These are phyloP conservation scores for Lenwebbia sp. DNA, from an alignment of 345 rosid genomes.

Conservation along the genomic window DNA sequence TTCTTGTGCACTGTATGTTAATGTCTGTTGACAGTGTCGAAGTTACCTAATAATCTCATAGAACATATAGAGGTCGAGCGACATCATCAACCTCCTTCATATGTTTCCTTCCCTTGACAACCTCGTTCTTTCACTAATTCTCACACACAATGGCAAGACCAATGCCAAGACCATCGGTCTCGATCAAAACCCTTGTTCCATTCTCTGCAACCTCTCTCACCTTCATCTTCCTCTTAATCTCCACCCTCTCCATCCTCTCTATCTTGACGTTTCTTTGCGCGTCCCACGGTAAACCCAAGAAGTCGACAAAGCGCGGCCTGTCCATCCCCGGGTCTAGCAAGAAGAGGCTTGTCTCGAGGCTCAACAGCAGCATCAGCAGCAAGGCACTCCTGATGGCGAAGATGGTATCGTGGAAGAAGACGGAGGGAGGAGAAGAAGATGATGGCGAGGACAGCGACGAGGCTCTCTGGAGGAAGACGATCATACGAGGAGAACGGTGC, in stretches of 20 bases:
- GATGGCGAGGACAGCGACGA: slow-evolving; percentile 6
- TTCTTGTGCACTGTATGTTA: neutral
- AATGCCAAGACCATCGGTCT: neutral
- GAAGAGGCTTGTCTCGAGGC: slow-evolving; percentile 18
- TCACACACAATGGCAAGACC: neutral
- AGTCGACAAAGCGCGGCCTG: neutral
- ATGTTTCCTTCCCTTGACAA: neutral
- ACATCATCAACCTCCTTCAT: neutral
- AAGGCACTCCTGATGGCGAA: slow-evolving; percentile 37
- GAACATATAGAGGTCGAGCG: neutral
- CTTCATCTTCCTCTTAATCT: neutral
- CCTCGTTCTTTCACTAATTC: neutral
- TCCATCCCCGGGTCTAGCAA: neutral
- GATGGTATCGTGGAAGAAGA: slow-evolving; percentile 42
- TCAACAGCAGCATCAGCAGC: slow-evolving; percentile 24
- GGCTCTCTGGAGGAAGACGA: slow-evolving; percentile 41
- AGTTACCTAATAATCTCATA: neutral
- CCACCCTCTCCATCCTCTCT: neutral
- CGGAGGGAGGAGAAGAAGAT: neutral
- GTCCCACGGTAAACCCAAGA: neutral
- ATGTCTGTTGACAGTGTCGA: too few relatives aligned
- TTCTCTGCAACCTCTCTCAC: neutral
- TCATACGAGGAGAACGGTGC: slow-evolving; percentile 48
- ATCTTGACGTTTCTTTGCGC: neutral
- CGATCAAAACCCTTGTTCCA: neutral